These are phyloP conservation scores for Spongispora temasekensis DNA, from an alignment of 1,284 basidiomycete genomes.

Conservation along the genomic window DNA sequence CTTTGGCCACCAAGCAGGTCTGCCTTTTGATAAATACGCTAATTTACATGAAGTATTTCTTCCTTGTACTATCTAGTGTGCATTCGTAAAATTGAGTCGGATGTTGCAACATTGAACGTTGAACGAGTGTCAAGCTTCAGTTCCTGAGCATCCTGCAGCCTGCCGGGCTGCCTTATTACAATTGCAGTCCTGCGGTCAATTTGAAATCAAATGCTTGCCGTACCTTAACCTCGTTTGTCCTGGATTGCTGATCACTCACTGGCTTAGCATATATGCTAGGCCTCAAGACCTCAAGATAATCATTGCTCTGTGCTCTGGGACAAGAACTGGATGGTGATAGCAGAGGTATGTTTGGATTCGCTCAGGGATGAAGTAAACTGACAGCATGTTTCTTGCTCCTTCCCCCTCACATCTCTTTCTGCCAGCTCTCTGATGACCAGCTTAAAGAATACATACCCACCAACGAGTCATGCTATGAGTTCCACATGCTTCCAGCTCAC, in stretches of 20 bases:
- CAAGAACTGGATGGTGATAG: constrained; percentile 81
- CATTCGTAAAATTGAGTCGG: too few species aligned
- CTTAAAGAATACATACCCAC: constrained; percentile 58
- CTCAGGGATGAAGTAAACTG: background rate
- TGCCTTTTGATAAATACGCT: too few species aligned
- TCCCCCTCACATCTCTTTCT: background rate
- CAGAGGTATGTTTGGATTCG: constrained; percentile 63
- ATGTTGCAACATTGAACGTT: too few species aligned
- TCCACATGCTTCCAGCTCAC: constrained; percentile 72
- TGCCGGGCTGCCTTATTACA: too few species aligned
- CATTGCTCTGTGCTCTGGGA: constrained; percentile 80
- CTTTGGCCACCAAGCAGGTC: too few species aligned
- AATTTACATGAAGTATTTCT: too few species aligned
- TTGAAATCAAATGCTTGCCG: too few species aligned
- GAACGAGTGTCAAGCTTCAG: too few species aligned
- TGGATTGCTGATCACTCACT: constrained; percentile 76
- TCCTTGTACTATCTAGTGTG: too few species aligned
- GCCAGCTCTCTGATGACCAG: constrained; percentile 66
- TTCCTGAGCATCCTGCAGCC: too few species aligned
- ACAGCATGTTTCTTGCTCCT: background rate
- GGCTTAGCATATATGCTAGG: constrained; percentile 86
- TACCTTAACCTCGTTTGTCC: too few species aligned
- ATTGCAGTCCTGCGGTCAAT: too few species aligned
- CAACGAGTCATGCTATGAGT: constrained; percentile 74
- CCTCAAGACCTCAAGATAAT: constrained; percentile 72